These are phyloP conservation scores for Yamadazyma buinensis DNA, from an alignment of 1,139 yeast species.

Conservation along the genomic window DNA sequence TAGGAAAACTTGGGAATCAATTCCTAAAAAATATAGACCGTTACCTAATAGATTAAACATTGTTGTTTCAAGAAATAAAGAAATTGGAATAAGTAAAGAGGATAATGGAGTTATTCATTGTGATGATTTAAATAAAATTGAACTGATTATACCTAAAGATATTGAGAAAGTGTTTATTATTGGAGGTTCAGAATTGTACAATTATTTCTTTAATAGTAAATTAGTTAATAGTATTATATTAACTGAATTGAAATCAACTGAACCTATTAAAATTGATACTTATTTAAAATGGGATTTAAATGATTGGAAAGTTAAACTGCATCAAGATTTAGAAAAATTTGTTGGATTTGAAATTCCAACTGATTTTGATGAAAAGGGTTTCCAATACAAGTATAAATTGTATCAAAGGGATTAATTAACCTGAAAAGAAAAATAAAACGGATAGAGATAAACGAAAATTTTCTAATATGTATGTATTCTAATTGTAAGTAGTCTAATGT, in stretches of 20 bases:
- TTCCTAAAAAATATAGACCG: slow-evolving; percentile 82
- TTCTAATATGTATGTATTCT: no score
- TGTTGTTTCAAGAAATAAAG: slow-evolving; percentile 53
- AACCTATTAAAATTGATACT: slow-evolving; percentile 59
- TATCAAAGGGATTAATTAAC: no score
- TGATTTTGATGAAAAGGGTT: slow-evolving; percentile 43
- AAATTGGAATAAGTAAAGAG: slow-evolving; percentile 12
- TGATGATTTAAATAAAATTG: slow-evolving; percentile 40
- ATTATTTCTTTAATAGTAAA: slow-evolving; percentile 43
- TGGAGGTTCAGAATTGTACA: slow-evolving; percentile 91
- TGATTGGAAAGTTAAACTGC: slow-evolving; percentile 34
- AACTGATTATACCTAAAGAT: slow-evolving; percentile 11
- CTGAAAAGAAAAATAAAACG: no score
- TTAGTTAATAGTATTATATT: slow-evolving; percentile 57
- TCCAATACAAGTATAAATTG: slow-evolving; percentile 37
- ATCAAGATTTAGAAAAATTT: slow-evolving; percentile 34
- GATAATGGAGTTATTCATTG: slow-evolving; percentile 24
- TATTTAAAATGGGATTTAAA: slow-evolving; percentile 41
- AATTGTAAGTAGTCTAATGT: no score
- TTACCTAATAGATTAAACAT: slow-evolving; percentile 72
- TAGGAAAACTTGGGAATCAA: slow-evolving; percentile 92
- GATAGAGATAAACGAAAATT: no score
- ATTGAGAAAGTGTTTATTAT: slow-evolving; percentile 70
- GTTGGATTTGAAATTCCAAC: slow-evolving; percentile 37
- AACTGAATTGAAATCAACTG: slow-evolving; percentile 58